These are phyloP conservation scores for Blastocladiella emersonii DNA, from an alignment of 371 early-diverging fungal genomes.

Conservation along the genomic window DNA sequence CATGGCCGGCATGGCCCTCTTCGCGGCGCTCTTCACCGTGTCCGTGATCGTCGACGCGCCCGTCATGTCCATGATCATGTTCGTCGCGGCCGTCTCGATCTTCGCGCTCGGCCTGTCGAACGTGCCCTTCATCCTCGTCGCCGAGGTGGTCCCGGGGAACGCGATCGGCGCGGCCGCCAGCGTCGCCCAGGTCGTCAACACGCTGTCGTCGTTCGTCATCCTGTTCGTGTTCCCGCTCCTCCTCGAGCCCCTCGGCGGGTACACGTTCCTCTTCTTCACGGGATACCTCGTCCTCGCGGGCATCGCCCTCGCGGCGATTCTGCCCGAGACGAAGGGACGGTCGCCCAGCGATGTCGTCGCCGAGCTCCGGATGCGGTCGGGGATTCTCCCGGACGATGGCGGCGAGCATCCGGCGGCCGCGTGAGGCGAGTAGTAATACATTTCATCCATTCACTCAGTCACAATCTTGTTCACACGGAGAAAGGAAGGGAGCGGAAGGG, in stretches of 20 bases:
- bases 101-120: neutral
- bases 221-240: conserved; percentile 1
- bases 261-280: neutral
- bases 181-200: neutral
- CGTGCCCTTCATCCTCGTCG: neutral
- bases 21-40: neutral
- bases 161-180: neutral
- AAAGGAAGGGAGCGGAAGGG: too few relatives aligned
- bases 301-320: neutral
- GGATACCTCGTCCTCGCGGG: neutral
- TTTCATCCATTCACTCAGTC: too few relatives aligned
- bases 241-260: neutral
- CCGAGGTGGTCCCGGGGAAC: neutral
- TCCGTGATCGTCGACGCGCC: neutral
- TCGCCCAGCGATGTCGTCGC: neutral
- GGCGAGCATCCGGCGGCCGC: too few relatives aligned
- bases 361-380: too few relatives aligned
- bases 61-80: neutral
- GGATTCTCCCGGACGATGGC: too few relatives aligned
- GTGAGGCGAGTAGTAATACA: too few relatives aligned
- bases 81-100: neutral
- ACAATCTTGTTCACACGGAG: too few relatives aligned
- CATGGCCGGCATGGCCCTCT: neutral
- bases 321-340: neutral
- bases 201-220: neutral